Base-by-base conservation (phyloP, 805 yeast species). In the Kluyveromyces aestuarii region DNA sequence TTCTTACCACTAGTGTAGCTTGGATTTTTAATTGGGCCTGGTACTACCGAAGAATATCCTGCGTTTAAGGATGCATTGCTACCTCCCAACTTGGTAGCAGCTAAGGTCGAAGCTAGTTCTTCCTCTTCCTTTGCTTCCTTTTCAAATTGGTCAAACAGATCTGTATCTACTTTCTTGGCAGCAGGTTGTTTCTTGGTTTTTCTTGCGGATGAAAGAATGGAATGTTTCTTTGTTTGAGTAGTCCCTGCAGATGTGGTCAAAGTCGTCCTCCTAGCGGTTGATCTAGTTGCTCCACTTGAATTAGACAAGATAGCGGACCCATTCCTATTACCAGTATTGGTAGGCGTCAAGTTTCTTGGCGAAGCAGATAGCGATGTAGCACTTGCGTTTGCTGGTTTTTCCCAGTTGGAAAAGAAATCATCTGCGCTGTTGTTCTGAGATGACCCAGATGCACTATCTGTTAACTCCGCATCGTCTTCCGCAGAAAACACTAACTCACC, bases 371-470 rank as follows among this genome's bases (percentile, higher is more conserved):
- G 7, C 4, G 45, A 43, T 48, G 55, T 63, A 50, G 76, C 67
- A 25, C 75, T 67, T 33, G 19, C 39, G 27, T 43, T 43, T 41
- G 72, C 68, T n/a, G 96, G 88, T 61, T 87, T 87, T 50, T 87
- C 87, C 93, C 96, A 90, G 62, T 81, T 83, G 47, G 93, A 77
- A 69, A 93, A 93, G 66, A 93, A 93, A 67, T 88, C 96, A 66
- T 89, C 96, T 25, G 75, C 76, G 30, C 79, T 72, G 43, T 71
- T 74, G 19, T 69, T 68, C 27, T 63, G 63, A 17, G 72, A 65
- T 17, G 59, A 62, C 8, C 55, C 52, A 2, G 61, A 51, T 11
- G 56, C 49, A 19, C 59, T 53, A 6, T 55, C 61, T 36, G 49
- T 53, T 21, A 57, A 63, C 13, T 48, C 48, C 9, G 47, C 33